Evolutionary conservation across 805 yeast species (phyloP).

Genomic region (Cephaloascus fragrans): DNA sequence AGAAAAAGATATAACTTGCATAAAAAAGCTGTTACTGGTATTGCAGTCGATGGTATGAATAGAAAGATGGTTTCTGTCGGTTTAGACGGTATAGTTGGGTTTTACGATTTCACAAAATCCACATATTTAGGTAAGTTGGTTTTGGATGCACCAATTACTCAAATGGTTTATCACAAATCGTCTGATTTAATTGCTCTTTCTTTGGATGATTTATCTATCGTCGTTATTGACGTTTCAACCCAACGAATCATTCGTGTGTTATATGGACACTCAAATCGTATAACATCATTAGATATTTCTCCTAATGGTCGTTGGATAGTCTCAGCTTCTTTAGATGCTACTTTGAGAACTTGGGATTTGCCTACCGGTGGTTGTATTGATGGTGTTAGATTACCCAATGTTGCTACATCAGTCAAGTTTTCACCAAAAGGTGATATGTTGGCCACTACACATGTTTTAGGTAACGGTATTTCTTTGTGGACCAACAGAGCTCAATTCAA

Average conservation of each 20-base stretch:
- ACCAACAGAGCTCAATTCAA: conserved; percentile 80
- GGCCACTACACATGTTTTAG: conserved; percentile 87
- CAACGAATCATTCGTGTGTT: conserved; percentile 77
- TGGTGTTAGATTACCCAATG: conserved; percentile 68
- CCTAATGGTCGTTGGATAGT: conserved; percentile 96
- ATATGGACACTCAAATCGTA: conserved; percentile 83
- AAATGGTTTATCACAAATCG: conserved; percentile 65
- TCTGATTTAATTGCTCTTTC: conserved; percentile 82
- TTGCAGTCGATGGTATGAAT: conserved; percentile 86
- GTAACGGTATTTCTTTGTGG: conserved; percentile 89
- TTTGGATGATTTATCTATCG: conserved; percentile 77
- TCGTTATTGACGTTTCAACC: conserved; percentile 74
- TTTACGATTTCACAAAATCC: conserved; percentile 73
- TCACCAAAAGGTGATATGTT: conserved; percentile 84
- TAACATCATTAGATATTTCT: conserved; percentile 81
- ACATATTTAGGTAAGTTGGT: conserved; percentile 56
- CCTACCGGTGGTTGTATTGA: conserved; percentile 97
- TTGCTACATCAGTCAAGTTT: conserved; percentile 72
- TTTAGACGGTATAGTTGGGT: conserved; percentile 81
- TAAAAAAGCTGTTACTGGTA: conserved; percentile 77
- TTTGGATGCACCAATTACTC: conserved; percentile 70
- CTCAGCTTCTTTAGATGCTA: conserved; percentile 72
- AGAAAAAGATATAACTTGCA: conserved; percentile 64
- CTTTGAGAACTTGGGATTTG: conserved; percentile 93
- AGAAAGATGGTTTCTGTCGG: conserved; percentile 80